Conservation (phyloP, 768 basidiomycete species). For the Tricholoma sp. region DNA sequence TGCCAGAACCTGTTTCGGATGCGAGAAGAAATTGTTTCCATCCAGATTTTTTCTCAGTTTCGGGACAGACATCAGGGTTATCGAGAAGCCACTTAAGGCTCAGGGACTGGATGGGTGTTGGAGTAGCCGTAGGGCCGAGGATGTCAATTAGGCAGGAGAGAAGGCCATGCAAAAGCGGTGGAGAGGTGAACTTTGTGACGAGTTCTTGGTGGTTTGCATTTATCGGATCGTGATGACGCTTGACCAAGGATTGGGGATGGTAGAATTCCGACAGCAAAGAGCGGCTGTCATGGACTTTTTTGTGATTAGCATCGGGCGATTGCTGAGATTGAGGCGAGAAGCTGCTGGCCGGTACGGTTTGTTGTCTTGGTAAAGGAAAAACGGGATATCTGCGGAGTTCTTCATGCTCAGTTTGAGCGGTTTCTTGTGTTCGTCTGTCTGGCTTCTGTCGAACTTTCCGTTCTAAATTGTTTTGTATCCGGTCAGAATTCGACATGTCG, state of each 20-base stretch:
- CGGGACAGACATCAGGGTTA: slow-evolving; percentile 1
- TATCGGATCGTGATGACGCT: slow-evolving; percentile 1
- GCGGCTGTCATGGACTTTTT: neutral
- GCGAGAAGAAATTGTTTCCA: slow-evolving; percentile 65
- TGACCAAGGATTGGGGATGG: neutral
- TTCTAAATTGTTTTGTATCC: neutral
- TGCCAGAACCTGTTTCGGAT: slow-evolving; percentile 88
- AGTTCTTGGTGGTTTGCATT: slow-evolving; percentile 3
- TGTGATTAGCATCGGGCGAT: neutral
- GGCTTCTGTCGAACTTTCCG: too few relatives aligned
- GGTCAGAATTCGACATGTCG: neutral
- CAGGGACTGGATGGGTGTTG: slow-evolving; percentile 78
- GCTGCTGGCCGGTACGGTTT: neutral
- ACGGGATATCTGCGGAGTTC: neutral
- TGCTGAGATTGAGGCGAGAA: neutral
- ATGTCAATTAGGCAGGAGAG: slow-evolving; percentile 49
- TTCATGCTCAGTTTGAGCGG: neutral
- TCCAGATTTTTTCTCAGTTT: slow-evolving; percentile 16
- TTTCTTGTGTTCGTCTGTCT: neutral
- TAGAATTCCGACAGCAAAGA: slow-evolving; percentile 9
- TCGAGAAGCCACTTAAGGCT: slow-evolving; percentile 61
- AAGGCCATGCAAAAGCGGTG: slow-evolving; percentile 65
- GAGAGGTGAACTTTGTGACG: slow-evolving; percentile 53
- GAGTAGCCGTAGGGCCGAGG: slow-evolving; percentile 50
- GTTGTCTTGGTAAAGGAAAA: neutral